phyloP scores from a whole-genome alignment of 2,329 filamentous ascomycete species.

The Colletotrichum filicis region DNA sequence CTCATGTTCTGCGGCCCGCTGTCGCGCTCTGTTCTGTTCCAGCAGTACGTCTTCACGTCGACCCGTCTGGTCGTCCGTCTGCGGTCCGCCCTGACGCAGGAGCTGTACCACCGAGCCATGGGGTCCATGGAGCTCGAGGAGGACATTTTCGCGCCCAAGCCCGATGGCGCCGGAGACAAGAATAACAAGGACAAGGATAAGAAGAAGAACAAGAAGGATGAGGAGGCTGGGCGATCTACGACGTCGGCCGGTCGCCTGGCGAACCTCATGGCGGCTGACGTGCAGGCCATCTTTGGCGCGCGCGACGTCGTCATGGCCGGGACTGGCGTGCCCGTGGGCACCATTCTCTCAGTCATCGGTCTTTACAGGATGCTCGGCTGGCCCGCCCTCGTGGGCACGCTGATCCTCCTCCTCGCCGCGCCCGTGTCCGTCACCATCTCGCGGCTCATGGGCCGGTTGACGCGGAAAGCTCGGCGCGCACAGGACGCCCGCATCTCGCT shows the following conservation, averaged over 20 bases:
- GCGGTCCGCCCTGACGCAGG: conserved; percentile 67
- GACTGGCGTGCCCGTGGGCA: conserved; percentile 58
- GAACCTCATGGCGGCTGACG: conserved; percentile 69
- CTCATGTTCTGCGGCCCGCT: conserved; percentile 64
- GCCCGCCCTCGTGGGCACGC: conserved; percentile 63
- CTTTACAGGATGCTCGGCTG: conserved; percentile 67
- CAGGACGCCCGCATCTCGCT: conserved; percentile 68
- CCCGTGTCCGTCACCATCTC: conserved; percentile 63
- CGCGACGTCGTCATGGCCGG: conserved; percentile 61
- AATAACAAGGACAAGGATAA: conserved; percentile 38
- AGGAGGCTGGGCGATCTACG: conserved; percentile 41
- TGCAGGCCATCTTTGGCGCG: conserved; percentile 64
- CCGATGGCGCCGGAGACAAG: conserved; percentile 9
- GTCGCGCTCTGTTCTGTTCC: conserved; percentile 60
- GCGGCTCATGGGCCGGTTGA: conserved; percentile 58
- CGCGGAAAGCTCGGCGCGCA: conserved; percentile 63
- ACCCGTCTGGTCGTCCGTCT: conserved; percentile 67
- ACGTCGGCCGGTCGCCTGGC: conserved; percentile 63
- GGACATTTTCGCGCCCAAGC: conserved; percentile 55
- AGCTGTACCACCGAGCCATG: conserved; percentile 66
- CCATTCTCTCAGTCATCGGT: conserved; percentile 58
- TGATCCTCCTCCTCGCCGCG: conserved; percentile 57
- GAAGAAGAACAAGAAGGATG: conserved; percentile 43
- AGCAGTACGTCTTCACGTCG: conserved; percentile 68
- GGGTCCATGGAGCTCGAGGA: conserved; percentile 67